Evolutionary conservation across 495 filamentous ascomycete species (phyloP), one percentile per base, ranked within the genome.

Genomic region (Durotheca rogersii): DNA sequence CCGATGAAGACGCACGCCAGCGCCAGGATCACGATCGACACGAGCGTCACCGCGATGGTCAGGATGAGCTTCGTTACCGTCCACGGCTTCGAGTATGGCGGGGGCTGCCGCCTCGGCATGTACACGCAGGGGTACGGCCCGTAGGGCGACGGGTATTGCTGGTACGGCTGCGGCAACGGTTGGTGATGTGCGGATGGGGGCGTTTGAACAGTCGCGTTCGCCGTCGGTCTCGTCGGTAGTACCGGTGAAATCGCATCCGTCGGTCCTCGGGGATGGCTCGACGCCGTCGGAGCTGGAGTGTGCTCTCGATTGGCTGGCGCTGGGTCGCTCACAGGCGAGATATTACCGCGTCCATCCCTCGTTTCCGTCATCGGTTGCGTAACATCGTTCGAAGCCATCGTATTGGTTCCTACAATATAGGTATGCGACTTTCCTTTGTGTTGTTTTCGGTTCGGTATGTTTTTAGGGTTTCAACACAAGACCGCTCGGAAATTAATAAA

Each of bases 41-140:
- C 21, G 5, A 65, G 9, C 16, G 60, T 41, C n/a, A 65, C 66
- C 12, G 64, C 2, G 17, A 41, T 32, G 0, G 53, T 58, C 4
- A 73, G 45, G 4, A 49, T 53, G n/a, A 72, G 51, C 45, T 70
- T 73, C 21, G 40, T 47, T 18, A 25, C 17, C 9, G 54, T 44
- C 35, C 60, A 62, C 16, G 52, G 10, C 17, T 32, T 50, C 12
- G 52, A 51, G 31, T 60, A 55, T 19, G 46, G 41, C n/a, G 62
- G 58, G 5, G 51, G 29, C 10, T 32, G 27, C 40, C 49, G 59
- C 30, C 57, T 31, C 30, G 59, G 46, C 12, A n/a, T n/a, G n/a
- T 44, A 43, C 6, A 27, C 34, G 20, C 61, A 56, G 14, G 51
- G 41, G 35, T 54, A 62, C 0, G 55, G 51, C 9, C 18, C 46